A percentile compares a stretch with the other conserved stretches of the same genome.
Evolutionary conservation across 129 eudicot genomes (phyloP).

Genomic region (Flaveria trinervia): DNA sequence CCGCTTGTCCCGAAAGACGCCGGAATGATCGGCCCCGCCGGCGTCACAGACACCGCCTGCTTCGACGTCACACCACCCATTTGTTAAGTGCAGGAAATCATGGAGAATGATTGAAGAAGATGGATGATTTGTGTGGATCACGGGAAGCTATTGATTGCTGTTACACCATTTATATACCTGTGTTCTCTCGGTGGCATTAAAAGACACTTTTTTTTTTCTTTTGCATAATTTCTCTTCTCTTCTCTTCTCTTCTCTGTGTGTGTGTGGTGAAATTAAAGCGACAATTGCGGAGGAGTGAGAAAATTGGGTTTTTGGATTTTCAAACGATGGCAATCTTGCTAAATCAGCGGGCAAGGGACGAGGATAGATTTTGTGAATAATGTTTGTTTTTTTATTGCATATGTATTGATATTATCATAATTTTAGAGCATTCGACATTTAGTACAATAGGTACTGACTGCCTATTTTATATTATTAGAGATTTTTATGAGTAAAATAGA

Average conservation of each 20-base stretch:
- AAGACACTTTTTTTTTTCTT: background rate
- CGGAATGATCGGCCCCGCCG: slow-evolving; percentile 79
- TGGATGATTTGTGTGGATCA: slow-evolving; percentile 26
- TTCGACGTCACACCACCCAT: slow-evolving; percentile 96
- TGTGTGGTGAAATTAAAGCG: slow-evolving; percentile 33
- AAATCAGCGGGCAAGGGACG: slow-evolving; percentile 30
- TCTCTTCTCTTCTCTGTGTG: background rate
- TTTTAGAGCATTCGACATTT: too few species aligned
- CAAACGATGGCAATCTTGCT: slow-evolving; percentile 34
- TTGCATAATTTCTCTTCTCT: background rate
- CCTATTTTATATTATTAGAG: too few species aligned
- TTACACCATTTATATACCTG: slow-evolving; percentile 25
- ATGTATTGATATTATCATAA: background rate
- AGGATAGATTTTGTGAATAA: slow-evolving; percentile 15
- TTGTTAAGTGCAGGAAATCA: background rate
- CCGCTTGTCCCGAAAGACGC: slow-evolving; percentile 58
- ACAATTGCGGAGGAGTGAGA: slow-evolving; percentile 39
- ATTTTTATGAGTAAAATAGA: too few species aligned
- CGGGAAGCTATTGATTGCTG: slow-evolving; percentile 29
- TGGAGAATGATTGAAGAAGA: background rate
- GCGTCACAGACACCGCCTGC: slow-evolving; percentile 90
- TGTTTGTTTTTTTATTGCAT: slow-evolving; percentile 3
- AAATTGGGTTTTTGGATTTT: background rate
- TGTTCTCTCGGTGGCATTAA: slow-evolving; percentile 13
- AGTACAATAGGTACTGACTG: too few species aligned